Conservation (phyloP, 129 eudicot species). For the Centrapalus pauciflorus region DNA sequence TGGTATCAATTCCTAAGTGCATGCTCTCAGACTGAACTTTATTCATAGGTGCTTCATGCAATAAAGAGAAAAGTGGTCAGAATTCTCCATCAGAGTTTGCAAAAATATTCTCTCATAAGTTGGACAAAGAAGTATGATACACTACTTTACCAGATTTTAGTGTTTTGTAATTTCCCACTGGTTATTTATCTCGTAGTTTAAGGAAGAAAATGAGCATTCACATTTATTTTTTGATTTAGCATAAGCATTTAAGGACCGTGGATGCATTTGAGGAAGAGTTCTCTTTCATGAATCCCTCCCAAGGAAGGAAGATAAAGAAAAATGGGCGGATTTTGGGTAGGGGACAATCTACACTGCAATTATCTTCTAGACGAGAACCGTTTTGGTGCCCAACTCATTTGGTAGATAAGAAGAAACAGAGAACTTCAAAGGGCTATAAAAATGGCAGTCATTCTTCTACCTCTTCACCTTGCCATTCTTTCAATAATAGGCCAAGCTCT, state of each 20-base stretch:
- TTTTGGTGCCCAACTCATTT: slow-evolving; percentile 30
- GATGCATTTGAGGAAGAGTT: slow-evolving; percentile 37
- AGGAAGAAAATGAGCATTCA: not conserved
- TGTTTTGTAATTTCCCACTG: not conserved
- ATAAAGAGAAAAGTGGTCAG: slow-evolving; percentile 23
- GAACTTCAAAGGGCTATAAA: slow-evolving; percentile 22
- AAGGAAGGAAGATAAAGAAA: slow-evolving; percentile 22
- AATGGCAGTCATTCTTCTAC: slow-evolving; percentile 26
- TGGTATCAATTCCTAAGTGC: not conserved
- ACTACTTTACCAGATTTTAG: not conserved
- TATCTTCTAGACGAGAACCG: slow-evolving; percentile 36
- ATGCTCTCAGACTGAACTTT: not conserved
- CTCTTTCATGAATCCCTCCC: slow-evolving; percentile 20
- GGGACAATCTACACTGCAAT: slow-evolving; percentile 5
- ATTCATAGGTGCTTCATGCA: slow-evolving; percentile 37
- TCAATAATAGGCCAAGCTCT: slow-evolving; percentile 15
- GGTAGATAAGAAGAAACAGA: slow-evolving; percentile 21
- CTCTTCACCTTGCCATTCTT: slow-evolving; percentile 16
- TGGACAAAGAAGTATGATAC: slow-evolving; percentile 41
- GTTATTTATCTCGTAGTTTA: not conserved
- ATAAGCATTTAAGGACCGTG: slow-evolving; percentile 30
- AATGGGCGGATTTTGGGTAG: slow-evolving; percentile 13
- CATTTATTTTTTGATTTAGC: slow-evolving; percentile 10
- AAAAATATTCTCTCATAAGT: slow-evolving; percentile 11
- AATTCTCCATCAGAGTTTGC: slow-evolving; percentile 29